Percentiles rank a stretch among this genome's conserved stretches.
phyloP scores from a whole-genome alignment of 2,329 filamentous ascomycete species.

The Aspergillus sclerotialis region DNA sequence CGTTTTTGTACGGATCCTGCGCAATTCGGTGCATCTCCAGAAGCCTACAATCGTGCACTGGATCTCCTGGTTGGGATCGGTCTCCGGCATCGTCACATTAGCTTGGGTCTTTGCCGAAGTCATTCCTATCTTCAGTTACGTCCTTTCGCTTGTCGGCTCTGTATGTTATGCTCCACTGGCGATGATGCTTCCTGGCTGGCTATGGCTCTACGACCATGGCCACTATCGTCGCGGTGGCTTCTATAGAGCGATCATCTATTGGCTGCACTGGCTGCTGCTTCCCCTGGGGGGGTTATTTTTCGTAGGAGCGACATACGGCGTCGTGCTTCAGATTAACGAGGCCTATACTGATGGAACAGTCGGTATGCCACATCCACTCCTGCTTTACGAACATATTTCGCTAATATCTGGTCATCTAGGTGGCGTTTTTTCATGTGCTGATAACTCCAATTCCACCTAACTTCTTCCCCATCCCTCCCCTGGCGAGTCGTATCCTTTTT shows the following conservation, averaged over 20 bases:
- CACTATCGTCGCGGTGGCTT: conserved; percentile 31
- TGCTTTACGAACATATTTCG: not conserved
- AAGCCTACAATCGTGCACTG: conserved; percentile 44
- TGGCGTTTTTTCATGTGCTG: not conserved
- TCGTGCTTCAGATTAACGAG: conserved; percentile 14
- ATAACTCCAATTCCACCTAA: not conserved
- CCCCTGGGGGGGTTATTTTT: conserved; percentile 42
- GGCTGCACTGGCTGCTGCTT: conserved; percentile 37
- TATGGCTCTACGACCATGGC: conserved; percentile 45
- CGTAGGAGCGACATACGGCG: conserved; percentile 37
- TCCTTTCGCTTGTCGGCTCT: conserved; percentile 43
- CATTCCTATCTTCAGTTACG: conserved; percentile 48
- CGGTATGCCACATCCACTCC: conserved; percentile 3
- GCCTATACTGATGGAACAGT: conserved; percentile 15
- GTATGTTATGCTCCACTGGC: conserved; percentile 46
- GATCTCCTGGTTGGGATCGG: conserved; percentile 45
- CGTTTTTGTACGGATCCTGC: conserved; percentile 47
- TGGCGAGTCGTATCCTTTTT: no score
- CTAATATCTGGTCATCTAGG: not conserved
- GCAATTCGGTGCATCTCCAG: conserved; percentile 44
- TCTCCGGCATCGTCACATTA: conserved; percentile 32
- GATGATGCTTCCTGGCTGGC: conserved; percentile 39
- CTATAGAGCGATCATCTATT: conserved; percentile 31
- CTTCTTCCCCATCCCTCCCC: no score
- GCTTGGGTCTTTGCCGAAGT: conserved; percentile 45